Base-by-base conservation (phyloP, 2,329 filamentous ascomycete genomes). In the Colletotrichum liriopes region DNA sequence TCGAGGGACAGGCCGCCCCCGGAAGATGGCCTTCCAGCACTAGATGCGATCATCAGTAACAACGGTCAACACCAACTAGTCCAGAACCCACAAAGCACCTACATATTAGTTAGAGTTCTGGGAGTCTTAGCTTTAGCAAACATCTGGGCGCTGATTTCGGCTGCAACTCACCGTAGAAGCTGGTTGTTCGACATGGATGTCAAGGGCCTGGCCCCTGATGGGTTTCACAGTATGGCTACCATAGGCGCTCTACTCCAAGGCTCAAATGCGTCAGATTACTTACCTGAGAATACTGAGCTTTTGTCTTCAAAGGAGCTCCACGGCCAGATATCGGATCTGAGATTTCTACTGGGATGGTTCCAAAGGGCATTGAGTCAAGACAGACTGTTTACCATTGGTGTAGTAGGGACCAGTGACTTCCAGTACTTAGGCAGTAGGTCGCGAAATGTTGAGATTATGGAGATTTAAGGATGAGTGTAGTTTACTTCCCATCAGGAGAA, bases 341-440 rank as follows among this genome's bases (percentile, higher is more conserved):
- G 23, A 18, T 70, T 70, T 39, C 35, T 45, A 16, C 14, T 70
- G 23, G 62, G 67, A 3, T 70, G 67, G 62, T 70, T 70, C 54
- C 26, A 35, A 0, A 52, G 39, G 5, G 39, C 20, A 8, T 14
- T 8, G 35, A 16, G 39, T 16, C 35, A n/a, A 32, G 8, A 37
- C 6, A 54, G 37, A 29, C 16, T 45, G 3, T 70, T 70, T 2
- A 70, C 67, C 1, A 45, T 70, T 9, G 67, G 67, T 7, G 45
- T 60, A 1, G 18, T 66, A 3, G 62, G 41, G 1, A 55, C 52
- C 20, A 1, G 35, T 12, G 54, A 52, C 26, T 70, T 52, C 12
- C 5, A 18, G 9, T 66, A 62, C 16, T 2, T 68, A 0, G 55
- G 18, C 8, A 5, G 45, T 6, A 49, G 5, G 45, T 14, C n/a